Percentiles rank a stretch among this genome's conserved stretches.
Conservation (phyloP, 768 basidiomycete species). For the Boletus reticuloceps region DNA sequence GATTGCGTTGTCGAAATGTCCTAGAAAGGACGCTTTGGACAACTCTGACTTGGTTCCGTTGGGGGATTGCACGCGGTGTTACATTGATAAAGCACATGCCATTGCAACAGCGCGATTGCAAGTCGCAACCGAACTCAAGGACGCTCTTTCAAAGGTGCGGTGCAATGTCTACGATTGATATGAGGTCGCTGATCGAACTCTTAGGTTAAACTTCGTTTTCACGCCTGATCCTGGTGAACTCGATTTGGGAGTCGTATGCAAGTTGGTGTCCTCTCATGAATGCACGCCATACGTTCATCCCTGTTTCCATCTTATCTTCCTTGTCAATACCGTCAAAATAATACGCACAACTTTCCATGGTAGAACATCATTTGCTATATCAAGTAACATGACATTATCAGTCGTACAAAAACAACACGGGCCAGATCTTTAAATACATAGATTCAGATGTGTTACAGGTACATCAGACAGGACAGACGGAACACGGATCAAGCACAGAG, state of each 20-base stretch:
- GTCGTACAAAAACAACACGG: background rate
- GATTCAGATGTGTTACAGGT: background rate
- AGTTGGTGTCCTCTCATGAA: too few species aligned
- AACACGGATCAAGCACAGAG: background rate
- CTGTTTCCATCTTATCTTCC: too few species aligned
- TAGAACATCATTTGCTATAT: background rate
- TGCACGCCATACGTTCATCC: too few species aligned
- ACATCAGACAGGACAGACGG: background rate
- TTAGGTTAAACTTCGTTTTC: conserved; percentile 1
- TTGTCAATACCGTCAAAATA: too few species aligned
- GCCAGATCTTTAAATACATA: conserved; percentile 4
- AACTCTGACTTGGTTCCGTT: background rate
- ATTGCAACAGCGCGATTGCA: background rate
- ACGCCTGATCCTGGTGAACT: too few species aligned
- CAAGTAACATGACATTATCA: background rate
- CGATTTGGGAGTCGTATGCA: too few species aligned
- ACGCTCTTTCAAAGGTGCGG: background rate
- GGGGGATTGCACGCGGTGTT: background rate
- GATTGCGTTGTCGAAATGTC: background rate
- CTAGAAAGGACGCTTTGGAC: background rate
- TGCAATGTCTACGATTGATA: too few species aligned
- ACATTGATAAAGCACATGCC: background rate
- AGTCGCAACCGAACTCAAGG: background rate
- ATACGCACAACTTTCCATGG: background rate
- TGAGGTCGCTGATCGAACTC: background rate